Base-by-base conservation (phyloP, 208 protist species). In the Crithidia acanthocephali region DNA sequence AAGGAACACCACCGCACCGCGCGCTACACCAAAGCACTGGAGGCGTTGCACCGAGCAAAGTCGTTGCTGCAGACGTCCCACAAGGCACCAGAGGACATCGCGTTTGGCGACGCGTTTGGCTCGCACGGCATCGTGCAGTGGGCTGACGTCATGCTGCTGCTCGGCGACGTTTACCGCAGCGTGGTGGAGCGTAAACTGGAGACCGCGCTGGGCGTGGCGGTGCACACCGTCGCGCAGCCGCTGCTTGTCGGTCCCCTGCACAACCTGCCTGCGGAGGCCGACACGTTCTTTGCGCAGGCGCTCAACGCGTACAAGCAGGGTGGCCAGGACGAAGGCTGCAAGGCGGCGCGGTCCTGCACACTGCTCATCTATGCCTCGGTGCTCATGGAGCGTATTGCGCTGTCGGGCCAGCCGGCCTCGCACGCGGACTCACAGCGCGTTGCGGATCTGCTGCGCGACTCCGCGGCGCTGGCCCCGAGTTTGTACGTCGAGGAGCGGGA, bases 11-110 rank as follows among this genome's bases (percentile, higher is more conserved):
- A 81, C 59, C 56, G 70, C 50, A 86, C 78, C 28, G 79, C 86
- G 45, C 90, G 87, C 44, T 92, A 91, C 79, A 92, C 87, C 25
- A 95, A 95, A 62, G 83, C 90, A 23, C 74, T 95, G 20, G 90
- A 95, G 74, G 85, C 84, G 22, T 76, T 95, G 40, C 76, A 93
- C 64, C 85, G 79, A 15, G 64, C 85, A 18, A 81, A 88, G 53
- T 85, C 87, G 4, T 74, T 91, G 6, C 81, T 92, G 74, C 72
- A 79, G 5, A 81, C 82, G 13, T 75, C 80, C 37, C 66, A 81
- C 27, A 77, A 81, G 44, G 81, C 72, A 7, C 57, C 72, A 7
- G 77, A 74, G 18, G 84, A 87, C 37, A 25, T 33, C 0, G 64
- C 69, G 18, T 81, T 93, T 64, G 83, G 84, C 25, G 84, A 76